Evolutionary conservation across 371 early-diverging fungal species (phyloP).

Genomic region (Mucor circinelloides): DNA sequence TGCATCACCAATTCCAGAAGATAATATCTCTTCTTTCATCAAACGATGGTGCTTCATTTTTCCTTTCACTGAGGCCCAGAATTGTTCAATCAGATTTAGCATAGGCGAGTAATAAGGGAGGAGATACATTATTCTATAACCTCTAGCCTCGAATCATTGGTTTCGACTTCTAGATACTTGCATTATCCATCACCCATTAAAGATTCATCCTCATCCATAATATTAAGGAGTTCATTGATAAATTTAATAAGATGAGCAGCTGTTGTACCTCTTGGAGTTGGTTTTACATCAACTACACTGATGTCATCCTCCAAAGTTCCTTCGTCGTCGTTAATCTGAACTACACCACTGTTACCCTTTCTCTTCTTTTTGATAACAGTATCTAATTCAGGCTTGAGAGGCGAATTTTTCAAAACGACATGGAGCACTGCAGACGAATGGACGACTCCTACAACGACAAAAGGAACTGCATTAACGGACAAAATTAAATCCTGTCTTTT

Average conservation of each 20-base stretch:
- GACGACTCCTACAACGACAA: too few species aligned
- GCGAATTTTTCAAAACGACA: too few species aligned
- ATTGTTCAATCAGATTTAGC: constrained; percentile 25
- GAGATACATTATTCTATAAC: constrained; percentile 10
- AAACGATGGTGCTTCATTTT: constrained; percentile 6
- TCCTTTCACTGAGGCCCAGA: constrained; percentile 7
- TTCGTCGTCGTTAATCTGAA: not conserved
- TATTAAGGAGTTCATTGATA: constrained; percentile 15
- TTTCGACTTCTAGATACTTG: too few species aligned
- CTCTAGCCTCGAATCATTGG: too few species aligned
- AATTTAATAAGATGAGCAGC: constrained; percentile 15
- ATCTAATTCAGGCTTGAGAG: too few species aligned
- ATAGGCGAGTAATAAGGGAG: constrained; percentile 21
- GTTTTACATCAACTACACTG: not conserved
- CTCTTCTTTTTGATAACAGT: too few species aligned
- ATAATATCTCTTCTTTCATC: too few species aligned
- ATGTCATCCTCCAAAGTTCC: not conserved
- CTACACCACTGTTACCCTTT: too few species aligned
- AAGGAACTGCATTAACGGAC: too few species aligned
- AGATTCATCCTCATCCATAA: constrained; percentile 1
- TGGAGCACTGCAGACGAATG: too few species aligned
- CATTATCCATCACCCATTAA: too few species aligned
- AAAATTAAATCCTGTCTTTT: too few species aligned
- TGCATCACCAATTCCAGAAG: constrained; percentile 8
- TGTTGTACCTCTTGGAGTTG: constrained; percentile 12